Evolutionary conservation across 495 filamentous ascomycete species (phyloP).

Genomic region (Xylaria venustula): DNA sequence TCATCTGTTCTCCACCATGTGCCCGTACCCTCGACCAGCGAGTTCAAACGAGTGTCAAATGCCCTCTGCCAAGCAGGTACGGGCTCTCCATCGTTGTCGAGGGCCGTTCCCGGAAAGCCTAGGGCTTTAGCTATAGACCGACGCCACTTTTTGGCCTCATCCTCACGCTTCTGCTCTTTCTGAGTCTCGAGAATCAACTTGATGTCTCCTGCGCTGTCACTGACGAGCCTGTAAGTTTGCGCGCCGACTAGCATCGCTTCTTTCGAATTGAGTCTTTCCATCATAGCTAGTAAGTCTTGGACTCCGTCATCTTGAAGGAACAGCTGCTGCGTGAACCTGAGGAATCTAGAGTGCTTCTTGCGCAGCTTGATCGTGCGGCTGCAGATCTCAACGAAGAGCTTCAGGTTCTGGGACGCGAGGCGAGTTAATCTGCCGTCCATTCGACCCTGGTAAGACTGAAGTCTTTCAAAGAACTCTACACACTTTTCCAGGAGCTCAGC

Average conservation of each 20-base stretch:
- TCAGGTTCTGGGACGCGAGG: slow-evolving; percentile 40
- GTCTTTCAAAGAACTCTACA: slow-evolving; percentile 34
- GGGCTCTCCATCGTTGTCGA: slow-evolving; percentile 35
- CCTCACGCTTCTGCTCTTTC: slow-evolving; percentile 33
- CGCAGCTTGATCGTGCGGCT: slow-evolving; percentile 39
- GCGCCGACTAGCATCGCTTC: slow-evolving; percentile 36
- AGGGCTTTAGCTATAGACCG: slow-evolving; percentile 31
- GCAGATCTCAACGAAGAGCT: slow-evolving; percentile 41
- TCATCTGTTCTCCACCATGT: slow-evolving; percentile 32
- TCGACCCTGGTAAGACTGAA: slow-evolving; percentile 37
- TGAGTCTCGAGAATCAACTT: slow-evolving; percentile 34
- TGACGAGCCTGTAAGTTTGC: slow-evolving; percentile 37
- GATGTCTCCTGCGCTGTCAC: slow-evolving; percentile 32
- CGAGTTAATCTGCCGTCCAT: slow-evolving; percentile 37
- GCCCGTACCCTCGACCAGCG: slow-evolving; percentile 33
- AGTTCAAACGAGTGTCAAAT: slow-evolving; percentile 35
- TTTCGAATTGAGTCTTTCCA: slow-evolving; percentile 36
- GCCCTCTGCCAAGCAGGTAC: slow-evolving; percentile 35
- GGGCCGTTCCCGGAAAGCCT: slow-evolving; percentile 31
- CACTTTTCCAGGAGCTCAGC: slow-evolving; percentile 38
- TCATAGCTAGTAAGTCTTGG: slow-evolving; percentile 35
- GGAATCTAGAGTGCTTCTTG: slow-evolving; percentile 29
- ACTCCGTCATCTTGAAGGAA: slow-evolving; percentile 41
- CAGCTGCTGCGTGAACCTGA: slow-evolving; percentile 34
- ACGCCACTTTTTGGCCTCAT: slow-evolving; percentile 33